phyloP scores from a whole-genome alignment of 306 rosid genomes.

The Trifolium dubium region DNA sequence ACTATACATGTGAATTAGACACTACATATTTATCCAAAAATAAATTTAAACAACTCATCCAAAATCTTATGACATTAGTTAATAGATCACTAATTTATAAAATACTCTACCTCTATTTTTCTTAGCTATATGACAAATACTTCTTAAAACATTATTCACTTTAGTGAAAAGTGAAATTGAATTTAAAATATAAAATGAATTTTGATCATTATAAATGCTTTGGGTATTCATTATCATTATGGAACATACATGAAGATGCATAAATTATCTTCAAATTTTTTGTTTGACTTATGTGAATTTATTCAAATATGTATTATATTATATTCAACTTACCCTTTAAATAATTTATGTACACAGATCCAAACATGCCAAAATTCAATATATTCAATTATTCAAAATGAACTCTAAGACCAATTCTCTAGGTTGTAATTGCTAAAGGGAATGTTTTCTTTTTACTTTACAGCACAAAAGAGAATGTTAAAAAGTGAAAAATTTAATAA shows the following conservation, averaged over 20 bases:
- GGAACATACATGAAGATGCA: neutral
- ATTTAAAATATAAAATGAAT: too few relatives aligned
- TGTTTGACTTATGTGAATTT: neutral
- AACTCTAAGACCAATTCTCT: neutral
- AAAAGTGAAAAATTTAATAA: neutral
- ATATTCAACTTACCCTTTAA: neutral
- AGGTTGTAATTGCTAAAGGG: conserved; percentile 10
- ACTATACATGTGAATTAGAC: too few relatives aligned
- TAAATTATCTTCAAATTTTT: too few relatives aligned
- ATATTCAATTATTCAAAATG: neutral
- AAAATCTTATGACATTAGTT: too few relatives aligned
- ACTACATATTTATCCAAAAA: too few relatives aligned
- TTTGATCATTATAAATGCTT: too few relatives aligned
- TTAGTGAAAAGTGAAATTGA: neutral
- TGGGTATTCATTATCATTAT: neutral
- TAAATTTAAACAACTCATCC: too few relatives aligned
- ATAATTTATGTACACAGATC: neutral
- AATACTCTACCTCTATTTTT: too few relatives aligned
- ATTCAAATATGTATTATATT: too few relatives aligned
- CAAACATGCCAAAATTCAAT: neutral
- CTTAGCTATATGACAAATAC: too few relatives aligned
- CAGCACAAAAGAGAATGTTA: neutral
- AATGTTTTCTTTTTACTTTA: conserved; percentile 15
- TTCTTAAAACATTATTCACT: neutral
- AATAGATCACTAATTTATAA: too few relatives aligned